Conservation (phyloP, 2,329 filamentous ascomycete genomes). For the Aspergillus fischeri region DNA sequence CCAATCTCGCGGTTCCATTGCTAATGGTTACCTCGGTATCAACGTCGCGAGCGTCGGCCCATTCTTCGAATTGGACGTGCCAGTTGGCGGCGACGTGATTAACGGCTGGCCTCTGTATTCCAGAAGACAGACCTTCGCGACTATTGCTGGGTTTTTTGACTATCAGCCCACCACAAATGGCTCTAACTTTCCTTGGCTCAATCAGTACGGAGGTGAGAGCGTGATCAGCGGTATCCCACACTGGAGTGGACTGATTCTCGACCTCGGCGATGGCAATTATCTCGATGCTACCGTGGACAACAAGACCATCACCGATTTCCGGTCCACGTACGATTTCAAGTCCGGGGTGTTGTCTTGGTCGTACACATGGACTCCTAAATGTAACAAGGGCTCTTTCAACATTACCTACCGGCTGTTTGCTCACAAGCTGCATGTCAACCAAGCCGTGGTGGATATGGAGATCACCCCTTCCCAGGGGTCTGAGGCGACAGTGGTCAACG, state of each 20-base stretch:
- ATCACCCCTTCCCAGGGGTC: constrained; percentile 53
- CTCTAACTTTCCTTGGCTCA: constrained; percentile 64
- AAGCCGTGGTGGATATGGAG: constrained; percentile 57
- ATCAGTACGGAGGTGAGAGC: constrained; percentile 66
- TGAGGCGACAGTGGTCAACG: constrained; percentile 59
- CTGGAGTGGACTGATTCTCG: constrained; percentile 58
- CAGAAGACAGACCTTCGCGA: constrained; percentile 61
- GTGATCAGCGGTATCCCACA: constrained; percentile 69
- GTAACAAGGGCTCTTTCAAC: constrained; percentile 47
- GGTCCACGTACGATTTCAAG: constrained; percentile 59
- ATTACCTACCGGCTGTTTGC: constrained; percentile 64
- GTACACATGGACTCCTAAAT: constrained; percentile 61
- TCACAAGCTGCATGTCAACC: constrained; percentile 60
- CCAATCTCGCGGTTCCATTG: constrained; percentile 57
- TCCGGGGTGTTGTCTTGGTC: constrained; percentile 61
- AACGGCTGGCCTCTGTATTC: constrained; percentile 67
- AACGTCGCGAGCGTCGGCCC: constrained; percentile 60
- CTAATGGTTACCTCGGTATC: constrained; percentile 63
- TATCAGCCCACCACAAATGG: constrained; percentile 55
- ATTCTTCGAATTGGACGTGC: constrained; percentile 57
- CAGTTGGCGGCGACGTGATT: constrained; percentile 50
- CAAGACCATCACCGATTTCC: constrained; percentile 57
- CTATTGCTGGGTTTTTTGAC: constrained; percentile 64
- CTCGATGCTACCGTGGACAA: constrained; percentile 60
- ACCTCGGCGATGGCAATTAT: constrained; percentile 50